These are phyloP conservation scores for Lepidium sativum DNA, from an alignment of 345 rosid species.

Conservation along the genomic window DNA sequence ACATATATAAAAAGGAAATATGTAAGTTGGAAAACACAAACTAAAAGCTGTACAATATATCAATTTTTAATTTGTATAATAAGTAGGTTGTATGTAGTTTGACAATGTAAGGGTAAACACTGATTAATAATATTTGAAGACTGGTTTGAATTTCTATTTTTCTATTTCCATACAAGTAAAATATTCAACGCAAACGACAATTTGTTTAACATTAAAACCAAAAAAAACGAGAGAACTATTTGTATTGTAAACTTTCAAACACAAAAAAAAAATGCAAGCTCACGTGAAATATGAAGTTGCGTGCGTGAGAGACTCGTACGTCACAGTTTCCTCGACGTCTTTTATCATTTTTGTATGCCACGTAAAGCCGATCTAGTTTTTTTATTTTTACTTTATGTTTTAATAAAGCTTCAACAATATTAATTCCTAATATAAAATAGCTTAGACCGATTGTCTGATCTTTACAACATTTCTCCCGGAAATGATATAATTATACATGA, in stretches of 20 bases:
- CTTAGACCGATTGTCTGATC: neutral
- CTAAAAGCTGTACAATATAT: neutral
- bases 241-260: neutral
- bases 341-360: neutral
- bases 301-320: neutral
- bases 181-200: neutral
- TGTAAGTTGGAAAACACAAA: neutral
- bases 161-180: neutral
- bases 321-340: neutral
- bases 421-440: neutral
- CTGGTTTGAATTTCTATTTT: neutral
- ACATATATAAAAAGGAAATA: neutral
- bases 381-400: neutral
- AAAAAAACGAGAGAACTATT: neutral
- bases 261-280: neutral
- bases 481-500: neutral
- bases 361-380: neutral
- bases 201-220: neutral
- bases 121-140: neutral
- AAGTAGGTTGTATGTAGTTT: neutral
- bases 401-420: neutral
- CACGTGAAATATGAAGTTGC: neutral
- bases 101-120: neutral
- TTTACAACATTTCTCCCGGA: neutral
- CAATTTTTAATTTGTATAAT: neutral